These are phyloP conservation scores for Trametes sanguinea DNA, from an alignment of 768 basidiomycete species.

Conservation along the genomic window DNA sequence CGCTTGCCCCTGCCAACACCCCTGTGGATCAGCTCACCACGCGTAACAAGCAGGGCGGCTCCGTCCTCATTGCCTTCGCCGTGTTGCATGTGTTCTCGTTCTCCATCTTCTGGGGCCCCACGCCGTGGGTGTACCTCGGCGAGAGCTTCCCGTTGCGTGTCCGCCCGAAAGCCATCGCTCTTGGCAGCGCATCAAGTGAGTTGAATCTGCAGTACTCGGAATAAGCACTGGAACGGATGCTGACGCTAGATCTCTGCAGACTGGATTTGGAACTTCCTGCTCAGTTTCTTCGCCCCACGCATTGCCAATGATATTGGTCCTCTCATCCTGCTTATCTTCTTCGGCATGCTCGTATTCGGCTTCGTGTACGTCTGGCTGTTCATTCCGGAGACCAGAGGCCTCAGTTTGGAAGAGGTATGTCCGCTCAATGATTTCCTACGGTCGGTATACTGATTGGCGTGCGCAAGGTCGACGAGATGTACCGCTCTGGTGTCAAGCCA, in stretches of 20 bases:
- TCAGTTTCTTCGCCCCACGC: conserved; percentile 71
- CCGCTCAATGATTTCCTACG: neutral
- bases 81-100: conserved; percentile 75
- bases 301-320: conserved; percentile 69
- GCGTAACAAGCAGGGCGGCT: conserved; percentile 61
- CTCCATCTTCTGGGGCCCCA: conserved; percentile 77
- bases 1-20: conserved; percentile 56
- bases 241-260: conserved; percentile 28
- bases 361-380: conserved; percentile 73
- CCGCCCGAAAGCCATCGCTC: conserved; percentile 73
- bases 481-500: conserved; percentile 63
- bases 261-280: conserved; percentile 78
- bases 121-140: conserved; percentile 70
- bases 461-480: conserved; percentile 65
- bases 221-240: neutral
- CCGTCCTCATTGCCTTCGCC: conserved; percentile 72
- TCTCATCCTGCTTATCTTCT: conserved; percentile 75
- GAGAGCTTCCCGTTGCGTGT: conserved; percentile 84
- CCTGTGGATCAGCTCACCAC: conserved; percentile 48
- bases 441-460: neutral
- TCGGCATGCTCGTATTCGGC: conserved; percentile 69
- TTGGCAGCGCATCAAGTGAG: conserved; percentile 63
- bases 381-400: conserved; percentile 81
- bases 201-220: conserved; percentile 9
- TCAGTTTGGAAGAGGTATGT: conserved; percentile 62